phyloP scores from a whole-genome alignment of 192 early-diverging fungal species.

The Coemansia sp. region DNA sequence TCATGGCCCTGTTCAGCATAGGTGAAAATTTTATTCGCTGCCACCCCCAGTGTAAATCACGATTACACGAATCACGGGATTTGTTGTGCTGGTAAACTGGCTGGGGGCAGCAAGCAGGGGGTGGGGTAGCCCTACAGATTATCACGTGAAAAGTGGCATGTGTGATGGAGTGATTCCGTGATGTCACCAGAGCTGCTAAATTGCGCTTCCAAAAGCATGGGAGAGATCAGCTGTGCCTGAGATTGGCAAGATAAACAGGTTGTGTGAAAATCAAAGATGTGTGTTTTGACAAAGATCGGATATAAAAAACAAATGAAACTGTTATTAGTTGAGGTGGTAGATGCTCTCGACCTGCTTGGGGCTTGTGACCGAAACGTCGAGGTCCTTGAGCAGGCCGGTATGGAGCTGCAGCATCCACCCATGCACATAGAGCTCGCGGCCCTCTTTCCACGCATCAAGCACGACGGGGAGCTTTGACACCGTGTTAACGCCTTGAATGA shows the following conservation, averaged over 20 bases:
- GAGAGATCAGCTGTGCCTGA: neutral
- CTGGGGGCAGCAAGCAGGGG: neutral
- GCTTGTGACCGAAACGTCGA: slow-evolving; percentile 30
- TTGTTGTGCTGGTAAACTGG: no score
- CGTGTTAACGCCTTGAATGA: slow-evolving; percentile 67
- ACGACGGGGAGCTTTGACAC: slow-evolving; percentile 75
- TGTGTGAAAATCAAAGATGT: no score
- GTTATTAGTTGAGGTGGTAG: slow-evolving; percentile 19
- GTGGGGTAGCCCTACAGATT: neutral
- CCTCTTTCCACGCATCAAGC: slow-evolving; percentile 77
- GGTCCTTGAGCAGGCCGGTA: slow-evolving; percentile 56
- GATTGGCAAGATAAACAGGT: neutral
- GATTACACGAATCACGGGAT: neutral
- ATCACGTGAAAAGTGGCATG: neutral
- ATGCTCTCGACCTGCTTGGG: slow-evolving; percentile 28
- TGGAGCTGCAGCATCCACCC: slow-evolving; percentile 73
- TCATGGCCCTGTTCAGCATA: neutral
- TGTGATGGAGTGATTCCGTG: neutral
- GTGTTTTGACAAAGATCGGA: no score
- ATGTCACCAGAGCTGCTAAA: no score
- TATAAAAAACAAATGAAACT: neutral
- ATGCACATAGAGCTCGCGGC: slow-evolving; percentile 69
- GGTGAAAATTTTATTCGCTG: slow-evolving; percentile 14
- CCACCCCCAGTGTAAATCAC: neutral
- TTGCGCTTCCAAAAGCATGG: neutral